Percentiles rank a stretch among this genome's conserved stretches.
phyloP scores from a whole-genome alignment of 352 stramenopile species.

The Phytophthora fragariaefolia region DNA sequence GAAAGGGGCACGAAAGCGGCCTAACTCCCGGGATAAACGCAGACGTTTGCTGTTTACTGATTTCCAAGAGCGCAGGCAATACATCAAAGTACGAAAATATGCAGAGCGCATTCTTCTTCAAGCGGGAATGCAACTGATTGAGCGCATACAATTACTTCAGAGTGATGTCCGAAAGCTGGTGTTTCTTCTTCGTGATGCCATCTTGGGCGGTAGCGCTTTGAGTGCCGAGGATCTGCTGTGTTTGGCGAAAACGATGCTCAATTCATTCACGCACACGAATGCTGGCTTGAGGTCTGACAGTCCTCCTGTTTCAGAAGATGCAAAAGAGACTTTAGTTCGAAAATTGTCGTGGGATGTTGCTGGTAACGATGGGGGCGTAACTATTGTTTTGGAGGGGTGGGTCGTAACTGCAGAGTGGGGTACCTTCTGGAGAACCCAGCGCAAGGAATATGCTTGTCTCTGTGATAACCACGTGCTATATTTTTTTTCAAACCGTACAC shows the following conservation, averaged over 20 bases:
- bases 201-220: slow-evolving; percentile 21
- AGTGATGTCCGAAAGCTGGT: slow-evolving; percentile 29
- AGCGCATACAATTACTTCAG: slow-evolving; percentile 25
- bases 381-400: slow-evolving; percentile 49
- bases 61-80: slow-evolving; percentile 10
- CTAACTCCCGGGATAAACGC: slow-evolving; percentile 4
- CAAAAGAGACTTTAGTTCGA: slow-evolving; percentile 23
- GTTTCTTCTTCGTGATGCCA: slow-evolving; percentile 38
- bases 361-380: slow-evolving; percentile 30
- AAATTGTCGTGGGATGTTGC: slow-evolving; percentile 36
- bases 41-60: slow-evolving; percentile 6
- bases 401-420: slow-evolving; percentile 69
- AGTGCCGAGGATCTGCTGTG: slow-evolving; percentile 13
- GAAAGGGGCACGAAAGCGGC: slow-evolving; percentile 8
- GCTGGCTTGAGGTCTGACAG: neutral
- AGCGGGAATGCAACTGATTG: slow-evolving; percentile 38
- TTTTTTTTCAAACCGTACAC: slow-evolving; percentile 58
- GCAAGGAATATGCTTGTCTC: slow-evolving; percentile 63
- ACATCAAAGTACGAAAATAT: slow-evolving; percentile 14
- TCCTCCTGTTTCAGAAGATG: slow-evolving; percentile 3
- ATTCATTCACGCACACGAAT: slow-evolving; percentile 5
- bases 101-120: slow-evolving; percentile 25
- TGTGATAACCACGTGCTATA: slow-evolving; percentile 63
- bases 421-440: slow-evolving; percentile 69
- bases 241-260: slow-evolving; percentile 23